Conservation (phyloP, 345 rosid species). For the Citrus hindsii region DNA sequence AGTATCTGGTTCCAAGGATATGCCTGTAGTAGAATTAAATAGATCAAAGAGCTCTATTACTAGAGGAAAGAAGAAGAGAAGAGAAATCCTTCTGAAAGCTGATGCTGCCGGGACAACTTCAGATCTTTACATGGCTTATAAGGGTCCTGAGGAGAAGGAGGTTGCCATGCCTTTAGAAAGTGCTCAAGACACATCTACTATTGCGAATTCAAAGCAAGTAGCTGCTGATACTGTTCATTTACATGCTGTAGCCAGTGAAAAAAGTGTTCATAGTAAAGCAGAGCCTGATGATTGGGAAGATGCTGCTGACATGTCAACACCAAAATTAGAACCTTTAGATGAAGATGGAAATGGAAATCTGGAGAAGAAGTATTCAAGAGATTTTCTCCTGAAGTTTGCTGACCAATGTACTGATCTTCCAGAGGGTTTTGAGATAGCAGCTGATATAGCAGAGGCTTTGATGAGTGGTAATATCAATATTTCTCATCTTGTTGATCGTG, state of each 20-base stretch:
- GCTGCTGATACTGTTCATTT: slow-evolving; percentile 26
- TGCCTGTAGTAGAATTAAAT: slow-evolving; percentile 36
- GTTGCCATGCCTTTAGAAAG: slow-evolving; percentile 25
- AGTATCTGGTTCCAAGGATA: slow-evolving; percentile 45
- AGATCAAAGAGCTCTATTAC: slow-evolving; percentile 39
- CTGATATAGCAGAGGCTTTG: slow-evolving; percentile 51
- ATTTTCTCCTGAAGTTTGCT: slow-evolving; percentile 79
- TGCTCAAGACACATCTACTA: slow-evolving; percentile 21
- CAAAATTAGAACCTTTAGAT: slow-evolving; percentile 60
- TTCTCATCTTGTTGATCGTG: slow-evolving; percentile 52
- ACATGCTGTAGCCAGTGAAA: slow-evolving; percentile 29
- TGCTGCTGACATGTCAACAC: slow-evolving; percentile 83
- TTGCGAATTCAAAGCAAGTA: slow-evolving; percentile 33
- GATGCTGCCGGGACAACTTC: slow-evolving; percentile 88
- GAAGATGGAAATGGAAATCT: slow-evolving; percentile 36
- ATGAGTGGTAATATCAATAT: slow-evolving; percentile 28
- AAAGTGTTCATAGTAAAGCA: slow-evolving; percentile 38
- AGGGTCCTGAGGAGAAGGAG: slow-evolving; percentile 84
- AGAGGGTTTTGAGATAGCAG: slow-evolving; percentile 43
- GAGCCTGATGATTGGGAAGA: slow-evolving; percentile 99
- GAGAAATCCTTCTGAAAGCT: slow-evolving; percentile 75
- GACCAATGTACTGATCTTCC: slow-evolving; percentile 72
- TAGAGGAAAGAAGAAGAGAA: slow-evolving; percentile 56
- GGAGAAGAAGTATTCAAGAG: slow-evolving; percentile 85
- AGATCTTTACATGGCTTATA: slow-evolving; percentile 88